phyloP scores from a whole-genome alignment of 805 yeast species.

The Candida ipomoeae region DNA sequence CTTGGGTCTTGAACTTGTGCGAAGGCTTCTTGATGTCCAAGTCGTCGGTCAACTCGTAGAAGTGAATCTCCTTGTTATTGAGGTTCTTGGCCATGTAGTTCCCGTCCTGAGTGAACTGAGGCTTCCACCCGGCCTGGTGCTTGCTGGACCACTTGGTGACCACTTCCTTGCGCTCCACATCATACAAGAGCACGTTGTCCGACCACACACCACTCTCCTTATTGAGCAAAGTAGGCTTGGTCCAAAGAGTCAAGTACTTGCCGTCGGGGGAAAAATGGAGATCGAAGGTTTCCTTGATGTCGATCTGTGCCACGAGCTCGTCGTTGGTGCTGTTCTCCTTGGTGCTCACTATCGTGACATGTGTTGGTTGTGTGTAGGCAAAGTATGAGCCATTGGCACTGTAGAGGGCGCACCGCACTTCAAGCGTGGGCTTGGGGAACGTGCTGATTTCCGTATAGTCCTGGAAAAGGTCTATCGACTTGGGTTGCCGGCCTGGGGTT shows the following conservation, averaged over 20 bases:
- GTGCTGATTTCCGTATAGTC: conserved; percentile 36
- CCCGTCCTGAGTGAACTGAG: conserved; percentile 87
- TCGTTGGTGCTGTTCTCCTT: conserved; percentile 38
- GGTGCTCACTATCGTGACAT: conserved; percentile 58
- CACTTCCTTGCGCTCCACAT: conserved; percentile 41
- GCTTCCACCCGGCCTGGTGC: conserved; percentile 85
- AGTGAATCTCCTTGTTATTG: conserved; percentile 60
- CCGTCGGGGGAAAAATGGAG: conserved; percentile 88
- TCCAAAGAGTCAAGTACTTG: conserved; percentile 80
- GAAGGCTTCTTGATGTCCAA: conserved; percentile 45
- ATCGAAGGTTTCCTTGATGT: conserved; percentile 68
- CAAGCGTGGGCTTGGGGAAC: conserved; percentile 35
- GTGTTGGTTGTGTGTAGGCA: conserved; percentile 66
- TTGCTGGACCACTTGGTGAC: conserved; percentile 67
- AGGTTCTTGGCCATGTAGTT: conserved; percentile 56
- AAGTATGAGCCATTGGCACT: conserved; percentile 65
- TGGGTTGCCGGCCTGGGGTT: conserved; percentile 28
- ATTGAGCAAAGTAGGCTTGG: conserved; percentile 65
- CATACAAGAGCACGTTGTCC: conserved; percentile 78
- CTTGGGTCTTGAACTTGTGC: conserved; percentile 51
- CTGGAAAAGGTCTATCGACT: conserved; percentile 24
- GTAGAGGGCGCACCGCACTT: conserved; percentile 62
- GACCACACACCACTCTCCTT: conserved; percentile 70
- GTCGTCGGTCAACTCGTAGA: conserved; percentile 48
- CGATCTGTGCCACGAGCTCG: conserved; percentile 42